phyloP scores from a whole-genome alignment of 2,329 filamentous ascomycete species.

The Nemania abortiva region DNA sequence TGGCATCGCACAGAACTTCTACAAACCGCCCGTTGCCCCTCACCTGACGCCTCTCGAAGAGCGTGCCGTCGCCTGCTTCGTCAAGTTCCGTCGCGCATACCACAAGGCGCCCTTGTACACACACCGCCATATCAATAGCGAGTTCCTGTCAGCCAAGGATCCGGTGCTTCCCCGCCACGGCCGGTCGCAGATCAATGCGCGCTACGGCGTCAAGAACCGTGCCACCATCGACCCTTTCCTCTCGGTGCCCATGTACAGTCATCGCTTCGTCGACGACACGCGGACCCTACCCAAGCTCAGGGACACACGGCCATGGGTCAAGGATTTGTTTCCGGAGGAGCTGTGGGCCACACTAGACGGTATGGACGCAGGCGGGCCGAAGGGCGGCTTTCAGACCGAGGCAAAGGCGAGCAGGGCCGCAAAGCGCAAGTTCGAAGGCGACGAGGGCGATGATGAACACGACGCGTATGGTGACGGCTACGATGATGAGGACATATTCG shows the following conservation, averaged over 20 bases:
- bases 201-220: conserved; percentile 66
- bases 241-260: conserved; percentile 69
- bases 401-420: conserved; percentile 43
- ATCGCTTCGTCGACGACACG: conserved; percentile 65
- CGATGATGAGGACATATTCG: conserved; percentile 41
- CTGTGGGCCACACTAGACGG: conserved; percentile 68
- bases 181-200: conserved; percentile 69
- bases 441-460: conserved; percentile 55
- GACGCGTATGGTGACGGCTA: conserved; percentile 45
- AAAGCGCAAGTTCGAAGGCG: conserved; percentile 62
- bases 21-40: conserved; percentile 61
- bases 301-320: conserved; percentile 58
- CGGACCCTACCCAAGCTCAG: conserved; percentile 67
- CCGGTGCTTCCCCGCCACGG: conserved; percentile 62
- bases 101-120: conserved; percentile 69
- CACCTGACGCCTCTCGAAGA: conserved; percentile 60
- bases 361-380: conserved; percentile 52
- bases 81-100: conserved; percentile 68
- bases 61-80: conserved; percentile 62
- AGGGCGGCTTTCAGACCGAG: conserved; percentile 50
- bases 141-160: conserved; percentile 49
- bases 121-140: conserved; percentile 58
- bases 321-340: conserved; percentile 68
- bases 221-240: conserved; percentile 69
- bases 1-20: conserved; percentile 55